phyloP scores from a whole-genome alignment of 345 rosid genomes.

The Carallia pectinifolia region DNA sequence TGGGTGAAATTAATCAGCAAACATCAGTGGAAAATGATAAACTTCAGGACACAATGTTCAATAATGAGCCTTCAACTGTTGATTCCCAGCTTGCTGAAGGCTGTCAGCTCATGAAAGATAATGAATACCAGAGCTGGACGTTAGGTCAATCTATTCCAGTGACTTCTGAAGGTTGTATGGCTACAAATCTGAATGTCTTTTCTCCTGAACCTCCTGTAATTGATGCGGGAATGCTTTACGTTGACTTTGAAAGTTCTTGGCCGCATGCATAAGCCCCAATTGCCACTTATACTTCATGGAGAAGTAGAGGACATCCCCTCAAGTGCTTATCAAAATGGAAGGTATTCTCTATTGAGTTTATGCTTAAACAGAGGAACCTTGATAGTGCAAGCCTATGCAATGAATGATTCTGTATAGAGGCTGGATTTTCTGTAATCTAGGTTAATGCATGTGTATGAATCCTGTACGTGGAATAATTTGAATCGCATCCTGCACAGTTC shows the following conservation, averaged over 20 bases:
- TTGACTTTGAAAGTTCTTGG: slow-evolving; percentile 46
- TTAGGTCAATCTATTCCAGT: slow-evolving; percentile 14
- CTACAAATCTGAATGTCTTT: slow-evolving; percentile 17
- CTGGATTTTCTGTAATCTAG: background rate
- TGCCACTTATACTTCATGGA: slow-evolving; percentile 10
- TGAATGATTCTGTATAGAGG: slow-evolving; percentile 30
- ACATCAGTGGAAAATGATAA: slow-evolving; percentile 17
- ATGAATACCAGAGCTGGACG: slow-evolving; percentile 29
- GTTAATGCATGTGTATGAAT: background rate
- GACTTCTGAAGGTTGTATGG: slow-evolving; percentile 12
- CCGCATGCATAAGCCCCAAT: slow-evolving; percentile 23
- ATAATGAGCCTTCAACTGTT: slow-evolving; percentile 15
- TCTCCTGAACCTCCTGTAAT: slow-evolving; percentile 25
- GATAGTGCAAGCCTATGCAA: slow-evolving; percentile 14
- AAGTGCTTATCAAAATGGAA: slow-evolving; percentile 1
- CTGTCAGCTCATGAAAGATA: slow-evolving; percentile 8
- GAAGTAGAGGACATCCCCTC: slow-evolving; percentile 6
- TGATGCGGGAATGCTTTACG: slow-evolving; percentile 38
- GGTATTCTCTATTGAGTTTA: slow-evolving; percentile 13
- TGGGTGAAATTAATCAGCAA: slow-evolving; percentile 24
- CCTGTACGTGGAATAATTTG: background rate
- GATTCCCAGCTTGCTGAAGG: slow-evolving; percentile 20
- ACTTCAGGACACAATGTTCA: slow-evolving; percentile 10
- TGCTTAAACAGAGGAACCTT: slow-evolving; percentile 13
- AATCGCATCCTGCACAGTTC: background rate